Conservation (phyloP, 2,329 filamentous ascomycete species). For the Alternaria ventricosa region DNA sequence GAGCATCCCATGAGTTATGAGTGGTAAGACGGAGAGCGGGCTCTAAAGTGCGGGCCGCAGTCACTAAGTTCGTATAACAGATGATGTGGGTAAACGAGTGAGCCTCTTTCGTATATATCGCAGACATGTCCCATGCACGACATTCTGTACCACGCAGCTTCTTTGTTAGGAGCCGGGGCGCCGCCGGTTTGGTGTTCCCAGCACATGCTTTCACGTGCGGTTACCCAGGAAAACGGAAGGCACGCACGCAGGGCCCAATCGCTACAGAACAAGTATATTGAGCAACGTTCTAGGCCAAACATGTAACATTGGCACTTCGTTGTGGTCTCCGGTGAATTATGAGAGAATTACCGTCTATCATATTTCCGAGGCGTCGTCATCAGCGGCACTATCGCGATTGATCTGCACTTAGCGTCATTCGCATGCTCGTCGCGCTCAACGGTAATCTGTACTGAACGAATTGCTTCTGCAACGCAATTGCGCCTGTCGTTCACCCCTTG, state of each 20-base stretch:
- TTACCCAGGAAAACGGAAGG: not conserved
- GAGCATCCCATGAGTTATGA: not conserved
- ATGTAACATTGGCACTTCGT: not conserved
- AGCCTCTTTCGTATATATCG: not conserved
- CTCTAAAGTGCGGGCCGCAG: constrained; percentile 7
- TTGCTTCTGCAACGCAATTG: constrained; percentile 8
- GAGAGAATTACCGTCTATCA: not conserved
- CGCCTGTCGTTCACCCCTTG: constrained; percentile 1
- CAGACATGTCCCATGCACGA: not conserved
- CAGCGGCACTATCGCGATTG: constrained; percentile 23
- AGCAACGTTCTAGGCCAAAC: not conserved
- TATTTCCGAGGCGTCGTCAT: constrained; percentile 23
- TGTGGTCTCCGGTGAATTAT: not conserved
- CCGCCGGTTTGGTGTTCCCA: not conserved
- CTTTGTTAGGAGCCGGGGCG: not conserved
- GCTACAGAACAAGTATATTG: not conserved
- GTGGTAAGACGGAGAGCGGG: not conserved
- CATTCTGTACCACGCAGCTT: not conserved
- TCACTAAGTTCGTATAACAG: not conserved
- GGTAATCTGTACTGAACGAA: constrained; percentile 2
- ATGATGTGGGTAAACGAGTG: not conserved
- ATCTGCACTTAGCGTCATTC: constrained; percentile 20
- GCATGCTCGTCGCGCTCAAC: constrained; percentile 15
- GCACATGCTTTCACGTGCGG: not conserved
- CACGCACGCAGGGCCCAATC: not conserved